Evolutionary conservation across 768 basidiomycete species (phyloP).

Genomic region (Psilocybe cyanescens): DNA sequence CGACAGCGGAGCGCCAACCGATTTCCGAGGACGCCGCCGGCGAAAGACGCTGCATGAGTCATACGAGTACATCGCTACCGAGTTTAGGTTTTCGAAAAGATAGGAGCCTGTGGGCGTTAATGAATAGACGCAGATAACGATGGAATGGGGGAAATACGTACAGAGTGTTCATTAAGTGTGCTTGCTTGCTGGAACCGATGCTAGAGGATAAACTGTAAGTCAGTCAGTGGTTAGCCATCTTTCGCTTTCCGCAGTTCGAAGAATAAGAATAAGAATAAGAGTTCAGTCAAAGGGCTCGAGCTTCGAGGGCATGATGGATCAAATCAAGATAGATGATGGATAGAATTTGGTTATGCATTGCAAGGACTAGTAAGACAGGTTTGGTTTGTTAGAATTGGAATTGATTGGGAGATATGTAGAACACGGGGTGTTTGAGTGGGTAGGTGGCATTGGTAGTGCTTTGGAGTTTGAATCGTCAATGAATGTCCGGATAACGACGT

Average conservation of each 20-base stretch:
- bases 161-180: too few relatives aligned
- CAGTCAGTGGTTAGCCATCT: neutral
- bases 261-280: neutral
- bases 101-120: too few relatives aligned
- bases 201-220: too few relatives aligned
- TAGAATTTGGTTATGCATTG: neutral
- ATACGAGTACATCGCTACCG: too few relatives aligned
- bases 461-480: neutral
- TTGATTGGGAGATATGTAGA: neutral
- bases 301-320: neutral
- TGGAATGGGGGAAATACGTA: too few relatives aligned
- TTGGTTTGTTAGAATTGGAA: conserved; percentile 3
- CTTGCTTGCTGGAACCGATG: too few relatives aligned
- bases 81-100: too few relatives aligned
- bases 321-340: neutral
- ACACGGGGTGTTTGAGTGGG: neutral
- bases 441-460: too few relatives aligned
- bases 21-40: too few relatives aligned
- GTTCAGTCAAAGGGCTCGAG: neutral
- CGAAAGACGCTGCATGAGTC: too few relatives aligned
- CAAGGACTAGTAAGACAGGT: conserved; percentile 3
- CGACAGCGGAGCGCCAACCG: too few relatives aligned
- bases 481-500: neutral
- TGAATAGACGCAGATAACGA: too few relatives aligned
- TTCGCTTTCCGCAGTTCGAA: neutral